Conservation (phyloP, 2,329 filamentous ascomycete genomes). For the Apiospora aurea region DNA sequence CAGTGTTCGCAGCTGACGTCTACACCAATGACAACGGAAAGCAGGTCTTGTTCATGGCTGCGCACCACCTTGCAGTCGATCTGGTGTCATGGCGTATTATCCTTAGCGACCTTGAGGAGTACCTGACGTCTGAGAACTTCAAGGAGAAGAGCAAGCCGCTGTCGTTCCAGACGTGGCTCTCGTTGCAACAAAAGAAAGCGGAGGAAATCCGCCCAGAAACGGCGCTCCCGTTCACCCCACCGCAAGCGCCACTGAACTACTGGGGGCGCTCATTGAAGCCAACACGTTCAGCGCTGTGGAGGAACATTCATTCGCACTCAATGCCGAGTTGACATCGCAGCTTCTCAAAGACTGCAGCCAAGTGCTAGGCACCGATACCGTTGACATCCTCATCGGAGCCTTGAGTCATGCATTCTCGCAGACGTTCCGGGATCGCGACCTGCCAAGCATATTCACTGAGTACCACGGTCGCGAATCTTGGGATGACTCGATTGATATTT, state of each 20-base stretch:
- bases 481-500: slow-evolving; percentile 21
- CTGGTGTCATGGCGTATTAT: slow-evolving; percentile 12
- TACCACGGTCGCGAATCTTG: slow-evolving; percentile 26
- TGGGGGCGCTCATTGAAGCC: slow-evolving; percentile 20
- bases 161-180: not conserved
- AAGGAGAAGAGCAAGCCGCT: not conserved
- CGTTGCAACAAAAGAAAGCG: slow-evolving; percentile 20
- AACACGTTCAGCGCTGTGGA: slow-evolving; percentile 24
- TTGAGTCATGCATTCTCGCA: slow-evolving; percentile 22
- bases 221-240: slow-evolving; percentile 23
- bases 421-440: slow-evolving; percentile 20
- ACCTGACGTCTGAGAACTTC: not conserved
- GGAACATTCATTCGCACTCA: slow-evolving; percentile 23
- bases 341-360: slow-evolving; percentile 26
- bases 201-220: slow-evolving; percentile 23
- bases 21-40: not conserved
- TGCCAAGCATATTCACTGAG: slow-evolving; percentile 24
- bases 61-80: slow-evolving; percentile 10
- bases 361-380: slow-evolving; percentile 23
- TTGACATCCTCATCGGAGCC: slow-evolving; percentile 26
- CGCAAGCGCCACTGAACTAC: slow-evolving; percentile 7
- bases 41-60: slow-evolving; percentile 10
- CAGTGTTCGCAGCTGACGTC: not conserved
- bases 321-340: not conserved
- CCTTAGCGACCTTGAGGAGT: not conserved